A percentile compares a stretch with the other conserved stretches of the same genome.
Conservation (phyloP, 441 rosid species). For the Codiaeum variegatum region DNA sequence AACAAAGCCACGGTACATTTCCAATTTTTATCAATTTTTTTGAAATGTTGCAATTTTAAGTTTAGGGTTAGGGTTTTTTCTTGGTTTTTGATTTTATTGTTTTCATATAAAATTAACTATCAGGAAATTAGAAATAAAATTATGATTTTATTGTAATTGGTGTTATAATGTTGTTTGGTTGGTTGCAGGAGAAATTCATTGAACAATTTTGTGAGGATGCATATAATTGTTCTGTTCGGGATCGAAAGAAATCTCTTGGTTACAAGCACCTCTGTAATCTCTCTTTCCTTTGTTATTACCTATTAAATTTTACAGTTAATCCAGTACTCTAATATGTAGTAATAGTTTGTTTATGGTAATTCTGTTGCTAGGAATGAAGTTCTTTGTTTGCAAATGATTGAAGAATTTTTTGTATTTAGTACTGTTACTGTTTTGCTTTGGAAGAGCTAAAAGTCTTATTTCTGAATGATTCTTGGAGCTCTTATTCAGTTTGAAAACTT, state of each 20-base stretch:
- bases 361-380: too few species aligned
- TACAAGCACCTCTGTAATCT: constrained; percentile 70
- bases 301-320: background rate
- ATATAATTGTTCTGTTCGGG: constrained; percentile 41
- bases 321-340: too few species aligned
- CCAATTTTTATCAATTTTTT: background rate
- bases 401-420: background rate
- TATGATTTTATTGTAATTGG: background rate
- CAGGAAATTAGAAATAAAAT: background rate
- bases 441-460: background rate
- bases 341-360: background rate
- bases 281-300: background rate
- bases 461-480: background rate
- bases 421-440: background rate
- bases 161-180: constrained; percentile 11
- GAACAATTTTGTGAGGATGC: constrained; percentile 64
- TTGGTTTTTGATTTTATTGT: background rate
- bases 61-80: background rate
- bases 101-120: background rate
- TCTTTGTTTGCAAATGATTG: too few species aligned
- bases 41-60: constrained; percentile 17
- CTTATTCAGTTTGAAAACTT: constrained; percentile 4
- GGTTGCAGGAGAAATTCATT: constrained; percentile 70
- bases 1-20: constrained; percentile 75
- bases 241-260: constrained; percentile 55